These are phyloP conservation scores for Yamadazyma takamatsuzukensis DNA, from an alignment of 805 yeast species.

Conservation along the genomic window DNA sequence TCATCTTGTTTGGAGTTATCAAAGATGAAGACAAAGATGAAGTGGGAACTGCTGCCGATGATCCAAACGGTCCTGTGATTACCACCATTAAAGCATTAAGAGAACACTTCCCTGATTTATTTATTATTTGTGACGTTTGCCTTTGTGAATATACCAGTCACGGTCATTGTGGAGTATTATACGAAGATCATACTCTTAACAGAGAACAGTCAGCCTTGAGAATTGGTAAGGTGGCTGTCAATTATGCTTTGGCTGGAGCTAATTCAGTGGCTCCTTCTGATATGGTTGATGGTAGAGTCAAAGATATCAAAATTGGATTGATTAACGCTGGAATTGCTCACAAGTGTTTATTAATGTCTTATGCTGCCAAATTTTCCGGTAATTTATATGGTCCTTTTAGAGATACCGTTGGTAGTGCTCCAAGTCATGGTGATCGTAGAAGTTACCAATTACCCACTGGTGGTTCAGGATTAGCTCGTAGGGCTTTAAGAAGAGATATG, in stretches of 20 bases:
- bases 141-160: conserved; percentile 94
- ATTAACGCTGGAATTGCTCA: conserved; percentile 81
- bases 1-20: conserved; percentile 86
- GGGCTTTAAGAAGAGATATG: conserved; percentile 84
- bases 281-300: conserved; percentile 94
- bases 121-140: conserved; percentile 91
- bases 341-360: conserved; percentile 84
- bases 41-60: conserved; percentile 88
- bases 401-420: conserved; percentile 93
- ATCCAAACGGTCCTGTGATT: conserved; percentile 94
- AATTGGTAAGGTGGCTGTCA: conserved; percentile 91
- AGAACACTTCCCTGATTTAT: conserved; percentile 71
- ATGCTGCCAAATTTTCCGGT: conserved; percentile 92
- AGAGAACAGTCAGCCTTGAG: conserved; percentile 72
- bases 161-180: conserved; percentile 94
- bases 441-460: conserved; percentile 92
- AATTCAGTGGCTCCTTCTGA: conserved; percentile 95
- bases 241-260: conserved; percentile 95
- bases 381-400: conserved; percentile 94
- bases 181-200: conserved; percentile 82
- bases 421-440: conserved; percentile 86
- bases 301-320: conserved; percentile 81
- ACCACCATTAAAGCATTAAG: conserved; percentile 65
- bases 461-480: conserved; percentile 88
- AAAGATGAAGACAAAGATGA: conserved; percentile 74